Percentiles rank a stretch among this genome's conserved stretches.
phyloP scores from a whole-genome alignment of 1,284 basidiomycete species.

The Phenoliferia sp. region DNA sequence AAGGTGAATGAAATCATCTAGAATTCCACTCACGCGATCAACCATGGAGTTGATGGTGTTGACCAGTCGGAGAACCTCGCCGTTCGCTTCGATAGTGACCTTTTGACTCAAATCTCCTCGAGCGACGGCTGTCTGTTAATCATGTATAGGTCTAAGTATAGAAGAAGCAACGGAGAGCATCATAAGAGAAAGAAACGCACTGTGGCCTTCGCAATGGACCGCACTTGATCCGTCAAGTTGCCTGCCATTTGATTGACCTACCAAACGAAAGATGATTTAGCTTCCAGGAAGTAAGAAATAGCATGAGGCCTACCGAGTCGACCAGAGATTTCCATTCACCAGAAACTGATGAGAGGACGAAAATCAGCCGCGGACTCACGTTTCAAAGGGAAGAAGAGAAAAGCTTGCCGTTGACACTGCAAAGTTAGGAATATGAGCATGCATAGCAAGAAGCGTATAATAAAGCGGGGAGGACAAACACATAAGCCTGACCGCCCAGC shows the following conservation, averaged over 20 bases:
- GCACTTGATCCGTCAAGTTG: slow-evolving; percentile 38
- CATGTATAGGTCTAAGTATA: neutral
- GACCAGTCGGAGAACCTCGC: slow-evolving; percentile 87
- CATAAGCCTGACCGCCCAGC: slow-evolving; percentile 37
- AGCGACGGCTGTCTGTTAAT: slow-evolving; percentile 74
- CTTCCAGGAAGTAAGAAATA: neutral
- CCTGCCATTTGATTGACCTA: slow-evolving; percentile 47
- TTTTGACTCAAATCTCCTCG: slow-evolving; percentile 90
- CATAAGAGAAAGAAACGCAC: slow-evolving; percentile 24
- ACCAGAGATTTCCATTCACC: slow-evolving; percentile 48
- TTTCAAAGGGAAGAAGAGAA: neutral
- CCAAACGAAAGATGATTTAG: slow-evolving; percentile 18
- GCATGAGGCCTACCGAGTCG: slow-evolving; percentile 20
- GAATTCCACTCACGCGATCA: slow-evolving; percentile 33
- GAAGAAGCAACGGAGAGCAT: neutral
- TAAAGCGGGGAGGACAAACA: slow-evolving; percentile 4
- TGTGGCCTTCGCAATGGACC: slow-evolving; percentile 67
- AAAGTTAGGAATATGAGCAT: neutral
- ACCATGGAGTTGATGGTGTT: slow-evolving; percentile 55
- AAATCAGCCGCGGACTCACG: neutral
- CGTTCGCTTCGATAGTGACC: slow-evolving; percentile 85
- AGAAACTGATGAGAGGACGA: slow-evolving; percentile 37
- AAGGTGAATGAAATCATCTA: slow-evolving; percentile 25
- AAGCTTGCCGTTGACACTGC: neutral
- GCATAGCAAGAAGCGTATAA: neutral